Evolutionary conservation across 495 filamentous ascomycete species (phyloP), one percentile per base, ranked within the genome.

Genomic region (Ramalina intermedia): DNA sequence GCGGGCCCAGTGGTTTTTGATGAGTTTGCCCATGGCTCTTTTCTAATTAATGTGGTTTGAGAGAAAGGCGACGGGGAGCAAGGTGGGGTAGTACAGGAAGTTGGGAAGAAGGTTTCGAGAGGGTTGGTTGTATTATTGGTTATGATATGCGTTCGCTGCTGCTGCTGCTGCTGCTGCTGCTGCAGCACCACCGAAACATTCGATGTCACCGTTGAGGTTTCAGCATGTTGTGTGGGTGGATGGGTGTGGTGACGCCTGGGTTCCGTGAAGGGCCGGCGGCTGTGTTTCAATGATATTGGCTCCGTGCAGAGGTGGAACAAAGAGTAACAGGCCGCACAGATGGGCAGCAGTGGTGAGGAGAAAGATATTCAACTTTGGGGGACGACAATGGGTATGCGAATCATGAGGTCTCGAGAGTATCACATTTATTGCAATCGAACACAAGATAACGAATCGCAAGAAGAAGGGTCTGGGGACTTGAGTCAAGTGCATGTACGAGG

Each of bases 1-100:
- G 43, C 91, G 79, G 45, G 85, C 93, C 85, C 89, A 94, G 71
- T 98, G 91, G 72, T 96, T 96, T 71, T 96, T 96, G 71, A 98
- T 98, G 54, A 98, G 79, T 61, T 80, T 86, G 64, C 91, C 91
- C 91, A 98, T 98, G 58, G 59, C 37, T 45, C 37, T 41, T 41
- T 42, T 38, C 18, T 47, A n/a, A 1, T 20, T 20, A 37, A 37
- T 36, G 33, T 41, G n/a, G 24, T 24, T 24, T 24, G 23, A 1
- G 33, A n/a, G 17, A n/a, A 3, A 44, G 48, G 46, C 3, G 35
- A 41, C 7, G 37, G 23, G 4, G 4, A 17, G 37, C 2, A 17
- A 17, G 4, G 21, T 17, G 8, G 21, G 39, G 21, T 41, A 13
- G 16, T 41, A 12, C 17, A n/a, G 13, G 38, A 11, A 0, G 16